Evolutionary conservation across 305 asterid genomes (phyloP), one percentile per base, ranked within the genome.

Genomic region (Fraxinus paxiana): DNA sequence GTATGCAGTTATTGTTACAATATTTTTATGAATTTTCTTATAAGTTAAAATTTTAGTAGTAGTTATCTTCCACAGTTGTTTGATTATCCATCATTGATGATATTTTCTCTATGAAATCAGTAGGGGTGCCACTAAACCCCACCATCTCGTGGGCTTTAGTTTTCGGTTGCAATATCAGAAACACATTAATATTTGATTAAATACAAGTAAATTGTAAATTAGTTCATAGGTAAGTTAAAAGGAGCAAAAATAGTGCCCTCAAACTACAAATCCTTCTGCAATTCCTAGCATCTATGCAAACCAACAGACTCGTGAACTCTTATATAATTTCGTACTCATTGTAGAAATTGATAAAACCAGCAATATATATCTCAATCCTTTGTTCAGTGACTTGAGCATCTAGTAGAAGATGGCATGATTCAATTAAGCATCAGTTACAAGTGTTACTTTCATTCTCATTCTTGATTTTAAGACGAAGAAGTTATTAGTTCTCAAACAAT

Each of bases 341-440:
- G n/a, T 38, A 56, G 65, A 54, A 54, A 12, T 17, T 56, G 65
- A 56, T 10, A 74, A 74, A 74, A 74, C n/a, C 12, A 20, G 6
- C 26, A 5, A 12, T n/a, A 51, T 51, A 65, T 63, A 67, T 26
- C 26, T 37, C 33, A 78, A 20, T 37, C 38, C 28, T 63, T 28
- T 38, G n/a, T 38, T 6, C 75, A 78, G 65, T 20, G 81, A 43
- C 30, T 37, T 20, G 63, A 20, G 76, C 76, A 65, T 38, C 73
- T 77, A 65, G 13, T 63, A 22, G 26, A 38, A 37, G 51, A 38
- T 61, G 24, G 10, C 31, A 31, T 24, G 65, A 78, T n/a, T 38
- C 22, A 28, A 30, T 41, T 61, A 28, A 18, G 77, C 70, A 18
- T 46, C 22, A 38, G 33, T 8, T 61, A 59, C 56, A 6, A 56